Conservation (phyloP, 116 monocot species). For the Iris pallida region DNA sequence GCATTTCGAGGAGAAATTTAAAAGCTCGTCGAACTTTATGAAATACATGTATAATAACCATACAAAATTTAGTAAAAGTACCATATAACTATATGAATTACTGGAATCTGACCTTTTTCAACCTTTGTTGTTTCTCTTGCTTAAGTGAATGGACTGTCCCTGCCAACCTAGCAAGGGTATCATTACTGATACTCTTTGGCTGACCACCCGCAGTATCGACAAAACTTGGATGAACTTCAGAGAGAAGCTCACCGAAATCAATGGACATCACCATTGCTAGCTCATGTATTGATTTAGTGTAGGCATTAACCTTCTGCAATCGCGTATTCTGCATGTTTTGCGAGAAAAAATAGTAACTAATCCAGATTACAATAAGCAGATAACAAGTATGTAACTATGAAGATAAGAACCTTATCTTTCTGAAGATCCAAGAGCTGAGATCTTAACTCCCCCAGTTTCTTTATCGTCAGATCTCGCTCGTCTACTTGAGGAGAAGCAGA, state of each 20-base stretch:
- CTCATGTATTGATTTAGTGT: slow-evolving; percentile 52
- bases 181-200: slow-evolving; percentile 72
- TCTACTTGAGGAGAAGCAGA: slow-evolving; percentile 35
- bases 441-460: slow-evolving; percentile 54
- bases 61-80: background rate
- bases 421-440: slow-evolving; percentile 59
- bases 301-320: slow-evolving; percentile 49
- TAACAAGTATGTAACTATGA: background rate
- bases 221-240: slow-evolving; percentile 65
- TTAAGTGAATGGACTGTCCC: slow-evolving; percentile 47
- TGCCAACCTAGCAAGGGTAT: slow-evolving; percentile 56
- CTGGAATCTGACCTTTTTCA: slow-evolving; percentile 59
- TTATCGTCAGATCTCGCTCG: slow-evolving; percentile 51
- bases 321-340: slow-evolving; percentile 48
- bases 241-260: slow-evolving; percentile 47
- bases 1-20: too few species aligned
- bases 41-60: background rate
- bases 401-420: slow-evolving; percentile 51
- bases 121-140: slow-evolving; percentile 65
- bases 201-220: slow-evolving; percentile 22
- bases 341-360: slow-evolving; percentile 8
- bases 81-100: background rate
- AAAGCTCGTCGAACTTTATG: too few species aligned
- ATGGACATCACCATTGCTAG: slow-evolving; percentile 49
- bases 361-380: background rate